These are phyloP conservation scores for Daedaleopsis nitida DNA, from an alignment of 768 basidiomycete genomes.

Conservation along the genomic window DNA sequence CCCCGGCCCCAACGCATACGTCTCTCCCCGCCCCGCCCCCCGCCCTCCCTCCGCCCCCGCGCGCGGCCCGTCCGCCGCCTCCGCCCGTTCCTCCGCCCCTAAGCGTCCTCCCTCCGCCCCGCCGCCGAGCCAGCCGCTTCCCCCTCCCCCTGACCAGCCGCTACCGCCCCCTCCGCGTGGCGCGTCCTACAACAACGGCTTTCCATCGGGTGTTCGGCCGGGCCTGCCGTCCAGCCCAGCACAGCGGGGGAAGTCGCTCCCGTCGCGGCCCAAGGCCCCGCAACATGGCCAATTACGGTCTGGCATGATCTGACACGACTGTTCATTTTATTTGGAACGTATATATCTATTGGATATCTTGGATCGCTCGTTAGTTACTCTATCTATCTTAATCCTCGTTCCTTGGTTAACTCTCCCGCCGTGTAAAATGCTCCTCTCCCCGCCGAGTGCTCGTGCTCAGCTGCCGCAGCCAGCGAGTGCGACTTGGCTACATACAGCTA, in stretches of 20 bases:
- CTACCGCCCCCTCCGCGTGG: slow-evolving; percentile 15
- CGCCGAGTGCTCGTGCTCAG: background rate
- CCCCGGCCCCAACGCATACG: slow-evolving; percentile 11
- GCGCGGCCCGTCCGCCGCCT: slow-evolving; percentile 5
- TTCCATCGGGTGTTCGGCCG: background rate
- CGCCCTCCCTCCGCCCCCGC: slow-evolving; percentile 9
- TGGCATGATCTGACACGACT: slow-evolving; percentile 14
- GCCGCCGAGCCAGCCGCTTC: slow-evolving; percentile 11
- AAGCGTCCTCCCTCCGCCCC: slow-evolving; percentile 6
- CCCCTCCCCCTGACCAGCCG: slow-evolving; percentile 14
- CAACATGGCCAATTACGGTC: slow-evolving; percentile 22
- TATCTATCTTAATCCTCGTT: slow-evolving; percentile 20
- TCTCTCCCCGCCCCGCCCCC: slow-evolving; percentile 15
- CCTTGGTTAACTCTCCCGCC: slow-evolving; percentile 8
- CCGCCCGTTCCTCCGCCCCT: slow-evolving; percentile 5
- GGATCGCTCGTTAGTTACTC: slow-evolving; percentile 8
- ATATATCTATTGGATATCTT: slow-evolving; percentile 11
- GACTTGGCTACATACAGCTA: slow-evolving; percentile 1
- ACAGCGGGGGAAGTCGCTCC: slow-evolving; percentile 7
- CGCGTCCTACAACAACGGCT: background rate
- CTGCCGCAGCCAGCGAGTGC: background rate
- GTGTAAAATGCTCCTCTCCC: slow-evolving; percentile 9
- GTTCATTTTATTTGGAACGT: background rate
- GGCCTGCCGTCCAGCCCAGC: slow-evolving; percentile 16
- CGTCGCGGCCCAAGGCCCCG: slow-evolving; percentile 15